A percentile compares a stretch with the other conserved stretches of the same genome.
These are phyloP conservation scores for Xanthoparmelia taractica DNA, from an alignment of 495 filamentous ascomycete species.

Conservation along the genomic window DNA sequence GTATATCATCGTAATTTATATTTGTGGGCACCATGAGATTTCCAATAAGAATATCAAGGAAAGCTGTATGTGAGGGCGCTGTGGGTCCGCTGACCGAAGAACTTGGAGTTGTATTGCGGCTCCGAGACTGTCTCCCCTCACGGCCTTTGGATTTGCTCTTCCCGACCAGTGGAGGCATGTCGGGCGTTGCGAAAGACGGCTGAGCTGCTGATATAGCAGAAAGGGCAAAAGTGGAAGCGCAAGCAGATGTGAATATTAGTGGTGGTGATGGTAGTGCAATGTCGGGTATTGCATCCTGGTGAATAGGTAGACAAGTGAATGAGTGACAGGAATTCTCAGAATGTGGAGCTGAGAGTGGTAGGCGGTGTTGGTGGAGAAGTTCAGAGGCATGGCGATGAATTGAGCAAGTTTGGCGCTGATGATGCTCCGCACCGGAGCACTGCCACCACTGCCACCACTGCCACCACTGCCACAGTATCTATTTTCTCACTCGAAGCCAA, in stretches of 20 bases:
- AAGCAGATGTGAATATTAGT: too few relatives aligned
- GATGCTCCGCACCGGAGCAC: too few relatives aligned
- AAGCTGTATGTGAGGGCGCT: conserved; percentile 45
- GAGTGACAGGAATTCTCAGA: background rate
- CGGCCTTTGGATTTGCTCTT: conserved; percentile 72
- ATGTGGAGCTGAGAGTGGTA: background rate
- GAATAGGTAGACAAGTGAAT: background rate
- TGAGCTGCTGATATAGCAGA: too few relatives aligned
- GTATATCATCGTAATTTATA: conserved; percentile 62
- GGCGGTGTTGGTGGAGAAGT: background rate
- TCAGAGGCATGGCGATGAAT: background rate
- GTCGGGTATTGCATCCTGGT: too few relatives aligned
- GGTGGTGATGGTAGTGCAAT: too few relatives aligned
- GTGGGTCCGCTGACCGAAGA: conserved; percentile 47
- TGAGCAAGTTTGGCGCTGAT: background rate
- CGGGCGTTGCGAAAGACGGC: conserved; percentile 1
- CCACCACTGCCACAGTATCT: too few relatives aligned
- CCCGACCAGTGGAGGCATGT: conserved; percentile 41
- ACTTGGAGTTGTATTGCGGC: conserved; percentile 77
- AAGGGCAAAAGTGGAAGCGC: too few relatives aligned
- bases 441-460: too few relatives aligned
- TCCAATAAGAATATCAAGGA: conserved; percentile 55
- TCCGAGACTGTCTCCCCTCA: conserved; percentile 65
- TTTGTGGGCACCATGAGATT: conserved; percentile 51
- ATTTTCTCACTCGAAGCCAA: too few relatives aligned